Base-by-base conservation (phyloP, 2,329 filamentous ascomycete genomes). In the Clonostachys rhizophaga region DNA sequence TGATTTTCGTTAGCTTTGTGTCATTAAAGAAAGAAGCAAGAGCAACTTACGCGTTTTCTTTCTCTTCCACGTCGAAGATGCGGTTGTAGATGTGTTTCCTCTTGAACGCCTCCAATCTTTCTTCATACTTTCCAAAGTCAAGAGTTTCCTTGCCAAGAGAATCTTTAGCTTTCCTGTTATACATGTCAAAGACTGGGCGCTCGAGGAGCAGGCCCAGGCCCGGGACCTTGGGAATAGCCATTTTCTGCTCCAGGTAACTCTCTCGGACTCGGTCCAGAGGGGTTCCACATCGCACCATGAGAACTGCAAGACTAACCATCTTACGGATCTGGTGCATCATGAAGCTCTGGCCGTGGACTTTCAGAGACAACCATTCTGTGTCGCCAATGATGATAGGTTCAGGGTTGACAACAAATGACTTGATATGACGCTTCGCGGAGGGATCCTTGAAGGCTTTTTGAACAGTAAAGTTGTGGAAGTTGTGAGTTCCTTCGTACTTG, bases 301-400 rank as follows among this genome's bases (percentile, higher is more conserved):
- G 75, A 34, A 89, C 83, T 9, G 84, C 89, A 86, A 99, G 91
- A 48, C 89, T 90, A 14, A 99, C 89, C 94, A 99, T 97, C 70
- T 97, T 99, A 60, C 94, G 86, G 67, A 99, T 99, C 71, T 99
- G 94, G 68, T 99, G 94, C 94, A 99, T 99, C 94, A 99, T 99
- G 77, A 99, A 99, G 61, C 87, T 92, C 68, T 99, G 94, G 0
- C 94, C 94, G 67, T 99, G 94, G 20, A 99, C 91, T 64, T 95
- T 96, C 55, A 97, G 76, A 40, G 87, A 94, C 5, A 99, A 76
- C 94, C 94, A 99, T 72, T 99, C 88, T 2, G 91, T 96, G 61
- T 92, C 84, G 64, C 89, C 83, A 66, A 95, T 95, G 60, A 91
- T 82, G 59, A 96, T 86, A 1, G 91, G 90, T 45, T 79, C 73